These are phyloP conservation scores for Trichoderma erinaceum DNA, from an alignment of 495 filamentous ascomycete genomes.

Conservation along the genomic window DNA sequence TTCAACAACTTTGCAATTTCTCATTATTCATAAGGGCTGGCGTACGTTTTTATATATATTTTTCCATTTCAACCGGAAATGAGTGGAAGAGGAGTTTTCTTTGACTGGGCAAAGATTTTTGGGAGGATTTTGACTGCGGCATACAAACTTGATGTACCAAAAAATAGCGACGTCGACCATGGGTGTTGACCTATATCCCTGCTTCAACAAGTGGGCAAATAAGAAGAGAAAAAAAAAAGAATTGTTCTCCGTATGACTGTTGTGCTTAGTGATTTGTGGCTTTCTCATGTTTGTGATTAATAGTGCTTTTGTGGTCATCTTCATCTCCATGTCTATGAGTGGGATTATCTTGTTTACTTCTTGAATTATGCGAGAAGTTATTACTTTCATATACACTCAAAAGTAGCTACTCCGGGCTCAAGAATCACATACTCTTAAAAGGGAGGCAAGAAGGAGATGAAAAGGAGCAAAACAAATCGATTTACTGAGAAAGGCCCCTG, in stretches of 20 bases:
- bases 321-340: background rate
- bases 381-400: background rate
- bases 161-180: background rate
- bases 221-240: background rate
- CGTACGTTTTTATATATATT: background rate
- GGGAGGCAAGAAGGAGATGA: background rate
- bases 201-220: constrained; percentile 5
- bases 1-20: constrained; percentile 13
- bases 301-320: background rate
- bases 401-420: background rate
- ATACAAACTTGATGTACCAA: background rate
- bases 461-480: background rate
- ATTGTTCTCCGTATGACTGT: background rate
- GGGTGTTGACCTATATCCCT: background rate
- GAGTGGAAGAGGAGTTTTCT: background rate
- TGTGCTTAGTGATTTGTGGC: background rate
- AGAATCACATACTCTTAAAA: background rate
- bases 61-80: constrained; percentile 11
- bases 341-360: background rate
- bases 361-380: background rate
- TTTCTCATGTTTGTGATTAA: background rate
- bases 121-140: background rate
- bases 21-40: constrained; percentile 4
- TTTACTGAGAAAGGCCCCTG: background rate
- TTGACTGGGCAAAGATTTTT: background rate